These are phyloP conservation scores for Raphanus raphanistrum DNA, from an alignment of 345 rosid species.

Conservation along the genomic window DNA sequence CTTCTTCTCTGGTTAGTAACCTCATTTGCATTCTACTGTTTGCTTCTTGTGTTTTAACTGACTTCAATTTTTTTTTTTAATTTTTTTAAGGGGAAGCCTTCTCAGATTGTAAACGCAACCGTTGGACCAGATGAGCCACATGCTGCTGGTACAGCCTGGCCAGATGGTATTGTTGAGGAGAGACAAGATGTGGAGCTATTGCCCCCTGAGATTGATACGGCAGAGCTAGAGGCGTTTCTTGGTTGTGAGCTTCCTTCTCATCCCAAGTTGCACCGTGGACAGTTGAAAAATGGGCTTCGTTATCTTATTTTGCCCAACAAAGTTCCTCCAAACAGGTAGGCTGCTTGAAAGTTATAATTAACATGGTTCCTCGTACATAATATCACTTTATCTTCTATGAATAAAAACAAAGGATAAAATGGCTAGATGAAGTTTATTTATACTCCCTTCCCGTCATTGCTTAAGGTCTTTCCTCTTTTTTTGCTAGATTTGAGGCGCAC, in stretches of 20 bases:
- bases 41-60: constrained; percentile 2
- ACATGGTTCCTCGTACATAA: not conserved
- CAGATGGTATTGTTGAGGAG: constrained; percentile 68
- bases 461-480: constrained; percentile 18
- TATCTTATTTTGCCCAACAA: constrained; percentile 95
- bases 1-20: constrained; percentile 50
- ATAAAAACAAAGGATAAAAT: not conserved
- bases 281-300: constrained; percentile 88
- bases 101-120: constrained; percentile 59
- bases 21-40: not conserved
- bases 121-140: constrained; percentile 98
- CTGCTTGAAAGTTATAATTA: not conserved
- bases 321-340: constrained; percentile 90
- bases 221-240: constrained; percentile 62
- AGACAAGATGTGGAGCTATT: constrained; percentile 62
- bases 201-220: constrained; percentile 47
- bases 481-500: constrained; percentile 93
- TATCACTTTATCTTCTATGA: not conserved
- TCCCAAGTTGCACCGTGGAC: constrained; percentile 83
- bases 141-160: constrained; percentile 86
- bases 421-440: not conserved
- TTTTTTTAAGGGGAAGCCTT: constrained; percentile 47
- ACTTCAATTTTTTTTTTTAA: not conserved
- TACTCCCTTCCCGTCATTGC: not conserved
- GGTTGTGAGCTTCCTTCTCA: constrained; percentile 76